phyloP scores from a whole-genome alignment of 2,329 filamentous ascomycete genomes.

The Arthrobotrys conoides region DNA sequence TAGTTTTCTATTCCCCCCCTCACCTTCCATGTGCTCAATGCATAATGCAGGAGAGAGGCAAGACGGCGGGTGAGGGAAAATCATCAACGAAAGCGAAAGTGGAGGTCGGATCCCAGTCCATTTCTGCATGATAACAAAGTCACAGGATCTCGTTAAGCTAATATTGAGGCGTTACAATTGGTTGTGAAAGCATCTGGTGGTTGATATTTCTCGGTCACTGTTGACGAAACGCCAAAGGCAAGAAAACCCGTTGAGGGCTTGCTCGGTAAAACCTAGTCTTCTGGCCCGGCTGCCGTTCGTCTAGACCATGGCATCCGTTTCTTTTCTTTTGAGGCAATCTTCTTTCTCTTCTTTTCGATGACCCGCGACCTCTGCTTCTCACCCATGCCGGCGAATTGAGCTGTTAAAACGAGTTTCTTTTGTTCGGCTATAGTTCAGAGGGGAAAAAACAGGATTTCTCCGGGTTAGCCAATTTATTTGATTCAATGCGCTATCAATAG shows the following conservation, averaged over 20 bases:
- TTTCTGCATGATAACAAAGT: slow-evolving; percentile 58
- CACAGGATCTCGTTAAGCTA: slow-evolving; percentile 60
- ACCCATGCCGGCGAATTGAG: slow-evolving; percentile 86
- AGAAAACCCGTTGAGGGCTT: slow-evolving; percentile 40
- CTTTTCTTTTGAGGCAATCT: slow-evolving; percentile 86
- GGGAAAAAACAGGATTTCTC: slow-evolving; percentile 37
- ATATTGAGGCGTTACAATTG: slow-evolving; percentile 56
- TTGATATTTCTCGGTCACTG: slow-evolving; percentile 14
- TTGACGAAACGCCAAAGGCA: slow-evolving; percentile 23
- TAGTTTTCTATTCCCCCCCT: slow-evolving; percentile 40
- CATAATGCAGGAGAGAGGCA: slow-evolving; percentile 58
- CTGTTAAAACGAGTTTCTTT: slow-evolving; percentile 85
- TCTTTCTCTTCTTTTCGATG: slow-evolving; percentile 90
- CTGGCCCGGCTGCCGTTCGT: slow-evolving; percentile 51
- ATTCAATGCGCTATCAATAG: slow-evolving; percentile 15
- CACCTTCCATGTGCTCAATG: slow-evolving; percentile 55
- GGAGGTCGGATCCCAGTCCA: slow-evolving; percentile 49
- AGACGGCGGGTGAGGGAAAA: slow-evolving; percentile 52
- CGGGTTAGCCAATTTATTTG: slow-evolving; percentile 31
- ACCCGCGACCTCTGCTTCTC: slow-evolving; percentile 85
- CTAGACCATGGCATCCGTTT: slow-evolving; percentile 66
- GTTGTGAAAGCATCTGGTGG: slow-evolving; percentile 16
- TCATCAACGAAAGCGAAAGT: slow-evolving; percentile 48
- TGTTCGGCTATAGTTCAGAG: slow-evolving; percentile 74
- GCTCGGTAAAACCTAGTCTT: slow-evolving; percentile 58